phyloP scores from a whole-genome alignment of 202 grass and related monocot species.

The Zizania palustris region DNA sequence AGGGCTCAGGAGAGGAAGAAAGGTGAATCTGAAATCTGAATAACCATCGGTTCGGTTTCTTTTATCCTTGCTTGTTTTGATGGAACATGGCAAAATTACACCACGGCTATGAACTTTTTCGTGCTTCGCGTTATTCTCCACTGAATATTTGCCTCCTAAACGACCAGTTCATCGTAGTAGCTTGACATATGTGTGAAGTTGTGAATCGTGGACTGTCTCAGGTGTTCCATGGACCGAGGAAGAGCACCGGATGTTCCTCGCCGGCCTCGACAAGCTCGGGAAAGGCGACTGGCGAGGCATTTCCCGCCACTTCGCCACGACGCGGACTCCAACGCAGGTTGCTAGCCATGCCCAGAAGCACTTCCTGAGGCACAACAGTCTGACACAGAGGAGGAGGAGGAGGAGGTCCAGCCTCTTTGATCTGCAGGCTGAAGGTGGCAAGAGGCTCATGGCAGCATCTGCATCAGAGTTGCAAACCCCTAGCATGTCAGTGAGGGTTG shows the following conservation, averaged over 20 bases:
- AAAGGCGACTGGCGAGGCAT: slow-evolving; percentile 78
- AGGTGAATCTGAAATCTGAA: slow-evolving; percentile 41
- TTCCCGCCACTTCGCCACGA: slow-evolving; percentile 55
- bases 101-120: background rate
- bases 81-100: background rate
- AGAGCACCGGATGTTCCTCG: slow-evolving; percentile 59
- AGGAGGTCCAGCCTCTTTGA: slow-evolving; percentile 63
- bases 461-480: no score
- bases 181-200: background rate
- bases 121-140: no score
- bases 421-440: slow-evolving; percentile 48
- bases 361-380: slow-evolving; percentile 63
- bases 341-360: slow-evolving; percentile 77
- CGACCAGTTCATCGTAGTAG: background rate
- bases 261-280: slow-evolving; percentile 64
- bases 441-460: background rate
- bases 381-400: slow-evolving; percentile 57
- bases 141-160: no score
- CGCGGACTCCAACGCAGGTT: slow-evolving; percentile 70
- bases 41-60: background rate
- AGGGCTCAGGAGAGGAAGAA: slow-evolving; percentile 70
- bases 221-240: slow-evolving; percentile 68
- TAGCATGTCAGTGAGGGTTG: background rate
- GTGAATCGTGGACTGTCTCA: slow-evolving; percentile 11
- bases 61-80: background rate